These are phyloP conservation scores for Aquilaria malaccensis DNA, from an alignment of 345 rosid species.

Conservation along the genomic window DNA sequence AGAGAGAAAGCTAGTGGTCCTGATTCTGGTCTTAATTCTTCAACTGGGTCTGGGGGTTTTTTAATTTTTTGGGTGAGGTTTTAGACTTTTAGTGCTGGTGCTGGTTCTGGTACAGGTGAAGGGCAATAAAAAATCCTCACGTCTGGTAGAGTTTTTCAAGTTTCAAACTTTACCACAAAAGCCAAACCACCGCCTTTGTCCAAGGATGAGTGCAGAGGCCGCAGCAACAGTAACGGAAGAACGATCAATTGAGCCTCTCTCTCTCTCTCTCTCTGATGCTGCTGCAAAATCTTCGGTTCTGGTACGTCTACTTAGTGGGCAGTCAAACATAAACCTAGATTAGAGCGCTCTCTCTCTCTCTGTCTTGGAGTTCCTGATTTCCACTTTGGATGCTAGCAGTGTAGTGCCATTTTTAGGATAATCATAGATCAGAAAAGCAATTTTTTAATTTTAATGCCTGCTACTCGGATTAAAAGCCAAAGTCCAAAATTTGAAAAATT, in stretches of 20 bases:
- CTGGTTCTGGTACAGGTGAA: too few relatives aligned
- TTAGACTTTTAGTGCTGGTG: too few relatives aligned
- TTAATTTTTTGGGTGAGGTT: neutral
- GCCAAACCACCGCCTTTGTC: constrained; percentile 27
- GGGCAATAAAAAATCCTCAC: too few relatives aligned
- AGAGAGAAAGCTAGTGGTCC: constrained; percentile 1
- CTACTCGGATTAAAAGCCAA: too few relatives aligned
- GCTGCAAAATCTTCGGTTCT: constrained; percentile 13
- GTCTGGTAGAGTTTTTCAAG: neutral
- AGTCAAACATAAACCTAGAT: constrained; percentile 19
- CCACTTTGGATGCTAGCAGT: too few relatives aligned
- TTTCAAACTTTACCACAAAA: constrained; percentile 11
- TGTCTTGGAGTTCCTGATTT: neutral
- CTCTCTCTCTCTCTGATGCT: neutral
- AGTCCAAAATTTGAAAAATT: too few relatives aligned
- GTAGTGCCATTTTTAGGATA: too few relatives aligned
- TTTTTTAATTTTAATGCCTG: too few relatives aligned
- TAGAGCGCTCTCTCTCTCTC: constrained; percentile 2
- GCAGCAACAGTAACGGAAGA: constrained; percentile 10
- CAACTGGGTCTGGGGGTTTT: neutral
- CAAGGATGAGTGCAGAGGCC: constrained; percentile 9
- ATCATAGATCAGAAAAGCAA: too few relatives aligned
- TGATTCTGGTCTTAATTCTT: neutral
- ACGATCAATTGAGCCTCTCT: constrained; percentile 16
- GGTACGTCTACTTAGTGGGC: constrained; percentile 4